Evolutionary conservation across 176 grass and related monocot species (phyloP).

Genomic region (Oryza glaberrima): DNA sequence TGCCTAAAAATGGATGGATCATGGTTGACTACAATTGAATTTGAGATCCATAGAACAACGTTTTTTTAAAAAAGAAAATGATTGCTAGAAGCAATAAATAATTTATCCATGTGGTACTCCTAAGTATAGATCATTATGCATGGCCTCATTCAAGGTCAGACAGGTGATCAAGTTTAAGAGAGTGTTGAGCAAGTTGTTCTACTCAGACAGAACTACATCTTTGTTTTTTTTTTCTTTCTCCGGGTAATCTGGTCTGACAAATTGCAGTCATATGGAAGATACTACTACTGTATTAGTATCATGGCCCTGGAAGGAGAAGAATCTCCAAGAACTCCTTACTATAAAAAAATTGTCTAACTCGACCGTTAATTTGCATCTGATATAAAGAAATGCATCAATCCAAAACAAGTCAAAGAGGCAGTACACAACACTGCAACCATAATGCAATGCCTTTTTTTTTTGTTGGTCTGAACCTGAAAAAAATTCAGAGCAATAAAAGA

Average conservation of each 20-base stretch:
- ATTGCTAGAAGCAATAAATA: neutral
- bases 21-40: constrained; percentile 4
- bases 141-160: constrained; percentile 21
- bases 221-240: neutral
- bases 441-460: neutral
- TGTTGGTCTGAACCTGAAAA: too few species aligned
- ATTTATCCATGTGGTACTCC: neutral
- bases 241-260: constrained; percentile 15
- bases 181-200: neutral
- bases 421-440: neutral
- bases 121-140: neutral
- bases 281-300: neutral
- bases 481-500: neutral
- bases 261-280: constrained; percentile 8
- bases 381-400: constrained; percentile 8
- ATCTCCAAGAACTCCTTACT: constrained; percentile 9
- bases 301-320: neutral
- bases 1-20: neutral
- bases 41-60: constrained; percentile 25
- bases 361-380: constrained; percentile 28
- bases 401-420: neutral
- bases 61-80: neutral
- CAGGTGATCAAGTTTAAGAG: neutral
- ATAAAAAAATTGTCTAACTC: neutral
- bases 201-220: neutral